Base-by-base conservation (phyloP, 768 basidiomycete genomes). In the Tulasnella sp. region DNA sequence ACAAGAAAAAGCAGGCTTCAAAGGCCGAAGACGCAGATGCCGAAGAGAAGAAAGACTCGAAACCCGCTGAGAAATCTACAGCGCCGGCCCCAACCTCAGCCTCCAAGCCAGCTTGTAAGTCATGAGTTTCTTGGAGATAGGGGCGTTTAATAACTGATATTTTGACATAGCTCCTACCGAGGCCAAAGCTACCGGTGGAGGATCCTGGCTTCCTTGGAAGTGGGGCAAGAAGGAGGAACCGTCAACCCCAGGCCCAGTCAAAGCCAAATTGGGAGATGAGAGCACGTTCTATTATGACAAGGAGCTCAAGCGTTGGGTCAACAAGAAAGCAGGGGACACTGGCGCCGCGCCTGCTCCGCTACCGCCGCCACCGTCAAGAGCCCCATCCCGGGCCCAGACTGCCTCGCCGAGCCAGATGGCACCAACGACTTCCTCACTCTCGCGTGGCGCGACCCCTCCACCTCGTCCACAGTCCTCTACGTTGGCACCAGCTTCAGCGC, bases 301-400 rank as follows among this genome's bases (percentile, higher is more conserved):
- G 83, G 96, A 98, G n/a, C 89, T 92, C 80, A 96, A 97, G 84
- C 90, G 93, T 81, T 99, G 98, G 98, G 92, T 99, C 38, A 96
- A 98, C 85, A 97, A 93, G 86, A 96, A 93, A 87, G 96, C 90
- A 52, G 84, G 86, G 21, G 91, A 90, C 80, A 82, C 86, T n/a
- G 83, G 89, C 16, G 89, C 91, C 19, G 82, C 80, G 82, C 85
- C 90, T 48, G 84, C 90, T 2, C 84, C 87, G 16, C 87, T 92
- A 14, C 89, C 92, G 0, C 91, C 93, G 0, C 95, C 96, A 21
- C 96, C 96, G 3, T 90, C 93, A 24, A 88, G 96, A 75, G 90
- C 95, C 16, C 96, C 96, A 6, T 90, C 93, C 31, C 88, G 96
- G 76, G 90, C 95, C 6, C 95, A 95, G 84, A 95, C 96, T 0